Conservation (phyloP, 805 yeast species). For the Wickerhamomyces chambardii region DNA sequence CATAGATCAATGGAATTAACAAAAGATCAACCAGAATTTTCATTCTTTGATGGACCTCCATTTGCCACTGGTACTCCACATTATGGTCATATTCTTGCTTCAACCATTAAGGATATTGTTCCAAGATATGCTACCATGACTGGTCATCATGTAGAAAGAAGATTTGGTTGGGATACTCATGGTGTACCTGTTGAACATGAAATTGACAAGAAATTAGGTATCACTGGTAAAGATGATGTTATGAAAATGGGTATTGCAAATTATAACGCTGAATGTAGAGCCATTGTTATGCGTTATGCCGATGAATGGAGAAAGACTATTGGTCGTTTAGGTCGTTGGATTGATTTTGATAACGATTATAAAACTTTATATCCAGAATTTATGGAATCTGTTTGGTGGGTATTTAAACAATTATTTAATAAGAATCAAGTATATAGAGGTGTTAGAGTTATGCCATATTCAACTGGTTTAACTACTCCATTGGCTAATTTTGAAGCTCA, state of each 20-base stretch:
- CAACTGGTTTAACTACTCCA: constrained; percentile 96
- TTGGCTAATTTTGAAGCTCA: constrained; percentile 97
- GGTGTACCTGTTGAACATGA: constrained; percentile 98
- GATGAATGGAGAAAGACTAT: constrained; percentile 91
- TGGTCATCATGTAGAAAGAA: constrained; percentile 91
- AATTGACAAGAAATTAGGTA: constrained; percentile 94
- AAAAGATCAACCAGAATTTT: constrained; percentile 77
- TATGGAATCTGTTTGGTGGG: constrained; percentile 99
- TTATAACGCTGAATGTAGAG: constrained; percentile 90
- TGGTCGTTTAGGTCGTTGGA: constrained; percentile 97
- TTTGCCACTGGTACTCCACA: constrained; percentile 99
- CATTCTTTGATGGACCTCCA: constrained; percentile 98
- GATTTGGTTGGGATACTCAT: constrained; percentile 99
- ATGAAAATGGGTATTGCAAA: constrained; percentile 89
- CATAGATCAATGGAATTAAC: constrained; percentile 76
- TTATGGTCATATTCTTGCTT: constrained; percentile 95
- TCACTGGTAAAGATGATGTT: constrained; percentile 90
- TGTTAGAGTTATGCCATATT: constrained; percentile 96
- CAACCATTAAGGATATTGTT: constrained; percentile 94
- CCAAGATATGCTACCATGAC: constrained; percentile 98
- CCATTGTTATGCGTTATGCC: constrained; percentile 96
- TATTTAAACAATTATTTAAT: constrained; percentile 77
- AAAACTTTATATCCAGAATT: constrained; percentile 92
- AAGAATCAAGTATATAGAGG: constrained; percentile 93
- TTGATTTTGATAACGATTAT: constrained; percentile 97